Percentiles rank a stretch among this genome's conserved stretches.
phyloP scores from a whole-genome alignment of 495 filamentous ascomycete genomes.

The Xylaria acuta region DNA sequence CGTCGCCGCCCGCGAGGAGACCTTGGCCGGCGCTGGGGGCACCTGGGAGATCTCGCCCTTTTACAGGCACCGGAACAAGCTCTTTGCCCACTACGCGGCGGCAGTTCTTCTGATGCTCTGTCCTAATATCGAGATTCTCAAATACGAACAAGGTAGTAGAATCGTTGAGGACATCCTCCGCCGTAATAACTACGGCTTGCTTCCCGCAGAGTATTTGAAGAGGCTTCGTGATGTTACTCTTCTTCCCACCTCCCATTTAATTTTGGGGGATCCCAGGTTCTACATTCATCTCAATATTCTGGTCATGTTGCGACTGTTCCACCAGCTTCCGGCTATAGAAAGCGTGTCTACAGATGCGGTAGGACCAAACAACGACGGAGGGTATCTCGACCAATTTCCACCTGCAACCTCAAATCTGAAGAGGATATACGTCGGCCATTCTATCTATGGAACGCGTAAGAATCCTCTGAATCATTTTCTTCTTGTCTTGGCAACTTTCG shows the following conservation, averaged over 20 bases:
- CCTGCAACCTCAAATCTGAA: slow-evolving; percentile 6
- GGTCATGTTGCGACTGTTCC: slow-evolving; percentile 9
- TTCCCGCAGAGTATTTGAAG: background rate
- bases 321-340: slow-evolving; percentile 6
- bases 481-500: too few relatives aligned
- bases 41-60: background rate
- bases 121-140: slow-evolving; percentile 3
- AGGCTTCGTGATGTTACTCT: background rate
- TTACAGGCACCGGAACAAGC: background rate
- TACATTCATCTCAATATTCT: background rate
- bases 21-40: background rate
- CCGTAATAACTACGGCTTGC: slow-evolving; percentile 5
- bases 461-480: too few relatives aligned
- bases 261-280: background rate
- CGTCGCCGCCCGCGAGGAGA: background rate
- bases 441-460: background rate
- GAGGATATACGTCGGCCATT: background rate
- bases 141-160: background rate
- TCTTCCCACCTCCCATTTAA: background rate
- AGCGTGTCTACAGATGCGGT: background rate
- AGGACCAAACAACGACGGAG: background rate
- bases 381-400: background rate
- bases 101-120: slow-evolving; percentile 1
- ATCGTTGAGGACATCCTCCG: background rate
- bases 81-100: background rate